These are phyloP conservation scores for Solanum ossicruentum DNA, from an alignment of 257 asterid genomes.

Conservation along the genomic window DNA sequence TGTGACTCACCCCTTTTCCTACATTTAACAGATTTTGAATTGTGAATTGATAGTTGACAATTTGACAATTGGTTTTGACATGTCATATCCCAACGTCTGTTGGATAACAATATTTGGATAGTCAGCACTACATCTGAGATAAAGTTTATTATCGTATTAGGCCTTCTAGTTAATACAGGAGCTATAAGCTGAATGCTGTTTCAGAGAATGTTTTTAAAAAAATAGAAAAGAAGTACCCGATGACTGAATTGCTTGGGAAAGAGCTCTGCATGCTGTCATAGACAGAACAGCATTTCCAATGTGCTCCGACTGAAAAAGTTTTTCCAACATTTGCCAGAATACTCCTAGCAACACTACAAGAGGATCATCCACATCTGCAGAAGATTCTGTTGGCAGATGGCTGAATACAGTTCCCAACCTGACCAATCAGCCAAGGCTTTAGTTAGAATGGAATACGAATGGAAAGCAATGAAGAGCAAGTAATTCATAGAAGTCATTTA, in stretches of 20 bases:
- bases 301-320: conserved; percentile 47
- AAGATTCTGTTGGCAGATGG: conserved; percentile 37
- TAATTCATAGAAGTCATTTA: not conserved
- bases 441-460: not conserved
- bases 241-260: conserved; percentile 65
- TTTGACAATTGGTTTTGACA: not conserved
- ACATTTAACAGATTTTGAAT: not conserved
- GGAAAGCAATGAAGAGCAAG: not conserved
- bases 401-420: conserved; percentile 71
- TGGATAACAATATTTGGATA: not conserved
- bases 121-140: not conserved
- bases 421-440: conserved; percentile 6
- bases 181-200: not conserved
- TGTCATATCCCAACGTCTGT: not conserved
- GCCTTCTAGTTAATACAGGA: not conserved
- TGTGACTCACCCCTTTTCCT: not conserved
- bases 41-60: not conserved
- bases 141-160: not conserved
- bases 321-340: conserved; percentile 80
- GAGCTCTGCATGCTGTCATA: conserved; percentile 82
- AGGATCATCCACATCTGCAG: conserved; percentile 39
- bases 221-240: conserved; percentile 38
- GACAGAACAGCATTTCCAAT: conserved; percentile 60
- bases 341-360: conserved; percentile 42
- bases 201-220: not conserved